A percentile compares a stretch with the other conserved stretches of the same genome.
Conservation (phyloP, 768 basidiomycete genomes). For the Grammothele lineata region DNA sequence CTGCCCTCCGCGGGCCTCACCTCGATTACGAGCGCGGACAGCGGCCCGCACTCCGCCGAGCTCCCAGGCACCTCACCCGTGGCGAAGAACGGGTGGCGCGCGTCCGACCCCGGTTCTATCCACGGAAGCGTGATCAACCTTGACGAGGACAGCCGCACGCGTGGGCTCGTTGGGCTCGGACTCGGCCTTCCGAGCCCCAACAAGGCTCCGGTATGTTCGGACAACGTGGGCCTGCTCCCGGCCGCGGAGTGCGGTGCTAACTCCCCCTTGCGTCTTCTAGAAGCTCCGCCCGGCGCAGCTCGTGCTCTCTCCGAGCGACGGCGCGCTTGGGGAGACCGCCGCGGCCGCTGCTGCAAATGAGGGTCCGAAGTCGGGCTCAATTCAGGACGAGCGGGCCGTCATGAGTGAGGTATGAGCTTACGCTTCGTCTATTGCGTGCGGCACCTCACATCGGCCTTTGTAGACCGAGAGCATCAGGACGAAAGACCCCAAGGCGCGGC, state of each 20-base stretch:
- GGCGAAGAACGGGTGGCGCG: constrained; percentile 17
- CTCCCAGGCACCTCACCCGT: not conserved
- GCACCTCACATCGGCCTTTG: not conserved
- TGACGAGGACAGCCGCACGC: constrained; percentile 12
- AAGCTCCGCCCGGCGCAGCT: constrained; percentile 50
- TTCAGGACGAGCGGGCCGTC: constrained; percentile 50
- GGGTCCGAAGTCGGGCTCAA: constrained; percentile 23
- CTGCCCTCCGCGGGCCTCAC: constrained; percentile 15
- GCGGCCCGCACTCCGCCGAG: constrained; percentile 25
- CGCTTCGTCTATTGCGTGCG: not conserved
- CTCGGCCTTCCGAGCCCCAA: constrained; percentile 24
- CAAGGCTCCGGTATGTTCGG: constrained; percentile 12
- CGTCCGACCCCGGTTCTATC: constrained; percentile 19
- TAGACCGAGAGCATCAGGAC: constrained; percentile 39
- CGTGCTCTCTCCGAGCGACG: constrained; percentile 58
- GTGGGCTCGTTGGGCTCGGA: constrained; percentile 26
- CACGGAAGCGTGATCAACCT: constrained; percentile 1
- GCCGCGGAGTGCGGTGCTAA: constrained; percentile 10
- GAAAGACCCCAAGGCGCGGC: constrained; percentile 36
- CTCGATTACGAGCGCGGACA: constrained; percentile 29
- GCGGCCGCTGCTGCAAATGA: constrained; percentile 22
- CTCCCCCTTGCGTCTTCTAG: constrained; percentile 13
- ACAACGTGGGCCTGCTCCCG: no score
- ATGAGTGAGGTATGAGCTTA: constrained; percentile 62
- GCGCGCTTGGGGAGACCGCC: constrained; percentile 44